These are phyloP conservation scores for Magnusiomyces ingens DNA, from an alignment of 1,139 yeast genomes.

Conservation along the genomic window DNA sequence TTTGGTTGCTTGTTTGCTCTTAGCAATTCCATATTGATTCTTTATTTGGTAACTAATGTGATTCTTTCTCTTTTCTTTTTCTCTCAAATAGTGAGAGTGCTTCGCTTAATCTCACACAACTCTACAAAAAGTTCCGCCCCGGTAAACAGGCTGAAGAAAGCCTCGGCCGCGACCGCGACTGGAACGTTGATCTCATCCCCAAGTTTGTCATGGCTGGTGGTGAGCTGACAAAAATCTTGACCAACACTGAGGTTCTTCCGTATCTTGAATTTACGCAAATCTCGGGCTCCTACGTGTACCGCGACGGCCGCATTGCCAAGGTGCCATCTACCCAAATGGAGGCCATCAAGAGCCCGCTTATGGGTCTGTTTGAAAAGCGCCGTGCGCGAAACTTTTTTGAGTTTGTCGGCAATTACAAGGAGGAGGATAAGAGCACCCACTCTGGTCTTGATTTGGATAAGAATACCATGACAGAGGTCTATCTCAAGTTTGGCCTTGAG, in stretches of 20 bases:
- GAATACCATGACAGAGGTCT: constrained; percentile 89
- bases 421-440: constrained; percentile 72
- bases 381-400: constrained; percentile 90
- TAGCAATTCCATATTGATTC: constrained; percentile 34
- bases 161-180: constrained; percentile 89
- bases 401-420: constrained; percentile 76
- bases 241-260: constrained; percentile 91
- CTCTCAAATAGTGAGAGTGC: constrained; percentile 47
- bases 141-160: constrained; percentile 55
- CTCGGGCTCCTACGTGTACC: constrained; percentile 88
- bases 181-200: constrained; percentile 97
- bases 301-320: constrained; percentile 85
- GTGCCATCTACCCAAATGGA: constrained; percentile 91
- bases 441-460: constrained; percentile 77
- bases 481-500: constrained; percentile 83
- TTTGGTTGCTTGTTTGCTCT: not conserved
- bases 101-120: constrained; percentile 50
- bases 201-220: constrained; percentile 98
- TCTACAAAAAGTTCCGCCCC: constrained; percentile 41
- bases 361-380: constrained; percentile 95
- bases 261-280: constrained; percentile 95
- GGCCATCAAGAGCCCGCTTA: constrained; percentile 83
- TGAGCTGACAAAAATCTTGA: constrained; percentile 89
- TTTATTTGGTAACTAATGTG: not conserved
- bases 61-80: not conserved